A percentile compares a stretch with the other conserved stretches of the same genome.
Conservation (phyloP, 1,284 basidiomycete genomes). For the Ustilago lituana region DNA sequence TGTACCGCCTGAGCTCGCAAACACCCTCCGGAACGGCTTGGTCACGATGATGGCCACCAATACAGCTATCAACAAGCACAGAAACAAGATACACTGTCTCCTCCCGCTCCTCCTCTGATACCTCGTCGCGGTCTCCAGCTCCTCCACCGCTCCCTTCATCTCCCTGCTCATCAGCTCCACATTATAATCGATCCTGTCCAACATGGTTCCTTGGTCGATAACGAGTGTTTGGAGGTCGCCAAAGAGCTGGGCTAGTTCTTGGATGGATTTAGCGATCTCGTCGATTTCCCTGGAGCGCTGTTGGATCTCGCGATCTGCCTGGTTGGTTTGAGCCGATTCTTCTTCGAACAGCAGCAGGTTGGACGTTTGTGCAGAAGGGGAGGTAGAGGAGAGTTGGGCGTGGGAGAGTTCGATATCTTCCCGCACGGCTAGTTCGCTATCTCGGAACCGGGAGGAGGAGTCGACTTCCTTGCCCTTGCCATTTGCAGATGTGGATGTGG, state of each 20-base stretch:
- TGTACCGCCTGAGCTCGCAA: background rate
- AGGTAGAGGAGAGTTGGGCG: slow-evolving; percentile 4
- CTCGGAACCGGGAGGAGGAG: slow-evolving; percentile 12
- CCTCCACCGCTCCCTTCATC: slow-evolving; percentile 83
- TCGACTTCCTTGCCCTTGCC: slow-evolving; percentile 10
- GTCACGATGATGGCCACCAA: slow-evolving; percentile 82
- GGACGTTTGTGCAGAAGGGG: background rate
- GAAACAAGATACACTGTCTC: slow-evolving; percentile 89
- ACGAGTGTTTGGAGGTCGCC: slow-evolving; percentile 91
- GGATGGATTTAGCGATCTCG: slow-evolving; percentile 91
- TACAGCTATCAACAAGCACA: slow-evolving; percentile 87
- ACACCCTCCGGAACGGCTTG: slow-evolving; percentile 72
- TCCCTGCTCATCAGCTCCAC: slow-evolving; percentile 88
- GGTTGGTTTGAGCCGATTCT: background rate
- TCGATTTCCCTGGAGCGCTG: slow-evolving; percentile 77
- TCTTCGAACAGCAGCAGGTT: slow-evolving; percentile 35
- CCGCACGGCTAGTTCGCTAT: slow-evolving; percentile 52
- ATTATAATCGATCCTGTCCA: slow-evolving; percentile 97
- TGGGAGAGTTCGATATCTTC: slow-evolving; percentile 62
- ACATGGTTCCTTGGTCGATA: slow-evolving; percentile 95
- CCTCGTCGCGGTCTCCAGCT: slow-evolving; percentile 84
- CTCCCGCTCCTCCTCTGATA: slow-evolving; percentile 93
- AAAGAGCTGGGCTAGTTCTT: slow-evolving; percentile 91
- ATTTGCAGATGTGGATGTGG: background rate
- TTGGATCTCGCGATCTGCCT: slow-evolving; percentile 40